These are phyloP conservation scores for Trichocomaceae sp. DNA, from an alignment of 2,329 filamentous ascomycete genomes.

Conservation along the genomic window DNA sequence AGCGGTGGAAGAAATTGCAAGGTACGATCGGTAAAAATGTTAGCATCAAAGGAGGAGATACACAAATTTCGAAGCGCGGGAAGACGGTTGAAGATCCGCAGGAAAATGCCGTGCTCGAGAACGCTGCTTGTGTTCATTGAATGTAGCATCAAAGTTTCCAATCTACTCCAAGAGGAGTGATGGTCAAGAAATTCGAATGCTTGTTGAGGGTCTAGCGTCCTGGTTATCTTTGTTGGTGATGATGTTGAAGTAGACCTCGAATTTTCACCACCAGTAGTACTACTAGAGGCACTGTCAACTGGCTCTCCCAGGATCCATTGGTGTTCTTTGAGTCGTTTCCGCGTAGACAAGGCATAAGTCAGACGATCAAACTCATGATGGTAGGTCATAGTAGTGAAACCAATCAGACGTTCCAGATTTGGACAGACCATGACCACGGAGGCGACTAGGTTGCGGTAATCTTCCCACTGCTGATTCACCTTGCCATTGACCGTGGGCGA, in stretches of 20 bases:
- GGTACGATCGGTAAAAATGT: constrained; percentile 51
- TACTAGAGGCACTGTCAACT: constrained; percentile 24
- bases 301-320: constrained; percentile 50
- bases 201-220: constrained; percentile 46
- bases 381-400: constrained; percentile 48
- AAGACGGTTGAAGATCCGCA: constrained; percentile 48
- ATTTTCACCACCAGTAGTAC: constrained; percentile 21
- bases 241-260: constrained; percentile 27
- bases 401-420: constrained; percentile 49
- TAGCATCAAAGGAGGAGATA: constrained; percentile 47
- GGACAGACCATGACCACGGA: constrained; percentile 55
- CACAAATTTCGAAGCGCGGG: constrained; percentile 49
- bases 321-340: constrained; percentile 49
- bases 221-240: constrained; percentile 19
- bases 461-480: constrained; percentile 38
- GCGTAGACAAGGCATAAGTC: constrained; percentile 50
- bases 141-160: constrained; percentile 50
- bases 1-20: constrained; percentile 49
- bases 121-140: constrained; percentile 38
- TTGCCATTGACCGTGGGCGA: constrained; percentile 32
- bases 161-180: constrained; percentile 45
- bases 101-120: constrained; percentile 50
- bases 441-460: constrained; percentile 47
- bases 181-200: constrained; percentile 48
- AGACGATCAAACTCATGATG: constrained; percentile 49